Percentiles rank a stretch among this genome's conserved stretches.
Conservation (phyloP, 345 rosid genomes). For the Hypericum perforatum region DNA sequence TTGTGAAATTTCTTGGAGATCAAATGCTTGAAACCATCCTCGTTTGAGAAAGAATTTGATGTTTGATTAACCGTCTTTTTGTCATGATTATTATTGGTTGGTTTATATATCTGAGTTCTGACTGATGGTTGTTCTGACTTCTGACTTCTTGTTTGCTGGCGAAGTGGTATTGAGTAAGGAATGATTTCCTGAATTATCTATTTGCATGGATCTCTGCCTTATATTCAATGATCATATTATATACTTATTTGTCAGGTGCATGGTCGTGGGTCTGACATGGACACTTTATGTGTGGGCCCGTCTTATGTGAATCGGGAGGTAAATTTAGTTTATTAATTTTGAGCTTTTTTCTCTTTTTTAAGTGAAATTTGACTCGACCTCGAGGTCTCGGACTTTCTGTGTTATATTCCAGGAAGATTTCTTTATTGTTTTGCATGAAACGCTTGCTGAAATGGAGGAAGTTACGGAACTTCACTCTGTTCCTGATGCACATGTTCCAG, state of each 20-base stretch:
- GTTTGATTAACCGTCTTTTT: too few species aligned
- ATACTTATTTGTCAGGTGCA: constrained; percentile 44
- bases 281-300: constrained; percentile 90
- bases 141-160: too few species aligned
- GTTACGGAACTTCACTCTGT: constrained; percentile 84
- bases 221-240: background rate
- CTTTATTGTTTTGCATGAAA: constrained; percentile 61
- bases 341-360: background rate
- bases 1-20: too few species aligned
- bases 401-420: constrained; percentile 59
- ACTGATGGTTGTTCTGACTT: too few species aligned
- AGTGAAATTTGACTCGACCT: background rate
- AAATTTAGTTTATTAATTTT: background rate
- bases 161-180: too few species aligned
- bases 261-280: constrained; percentile 91
- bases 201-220: background rate
- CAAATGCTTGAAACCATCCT: too few species aligned
- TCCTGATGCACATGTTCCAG: constrained; percentile 97
- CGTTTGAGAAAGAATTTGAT: too few species aligned
- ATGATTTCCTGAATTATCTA: background rate
- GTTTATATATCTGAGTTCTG: too few species aligned
- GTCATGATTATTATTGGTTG: too few species aligned
- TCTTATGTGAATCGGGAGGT: constrained; percentile 88
- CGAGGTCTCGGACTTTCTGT: constrained; percentile 1
- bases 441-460: constrained; percentile 66